phyloP scores from a whole-genome alignment of 2,329 filamentous ascomycete species.

The Phoma sp. region DNA sequence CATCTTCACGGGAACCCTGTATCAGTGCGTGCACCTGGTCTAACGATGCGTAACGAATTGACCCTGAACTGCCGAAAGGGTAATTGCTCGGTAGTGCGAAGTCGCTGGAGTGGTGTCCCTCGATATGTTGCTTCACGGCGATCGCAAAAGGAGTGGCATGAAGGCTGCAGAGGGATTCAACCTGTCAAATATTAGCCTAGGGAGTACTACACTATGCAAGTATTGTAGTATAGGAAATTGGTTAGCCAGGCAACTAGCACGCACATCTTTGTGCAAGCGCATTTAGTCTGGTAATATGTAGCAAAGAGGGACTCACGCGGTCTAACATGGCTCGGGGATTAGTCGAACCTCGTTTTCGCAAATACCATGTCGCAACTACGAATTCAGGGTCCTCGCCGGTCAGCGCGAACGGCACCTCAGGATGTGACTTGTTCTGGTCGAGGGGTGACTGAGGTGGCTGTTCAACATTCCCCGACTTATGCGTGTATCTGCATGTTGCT shows the following conservation, averaged over 20 bases:
- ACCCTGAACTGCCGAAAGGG: conserved; percentile 25
- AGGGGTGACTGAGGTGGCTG: not conserved
- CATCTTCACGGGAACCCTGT: conserved; percentile 1
- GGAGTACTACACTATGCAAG: not conserved
- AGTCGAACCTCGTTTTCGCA: conserved; percentile 25
- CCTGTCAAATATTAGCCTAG: conserved; percentile 6
- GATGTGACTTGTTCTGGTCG: not conserved
- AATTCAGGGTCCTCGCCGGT: conserved; percentile 24
- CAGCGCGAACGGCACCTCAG: conserved; percentile 8
- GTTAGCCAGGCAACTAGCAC: no score
- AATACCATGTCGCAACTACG: conserved; percentile 29
- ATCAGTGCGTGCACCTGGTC: conserved; percentile 18
- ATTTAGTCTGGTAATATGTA: not conserved
- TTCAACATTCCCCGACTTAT: no score
- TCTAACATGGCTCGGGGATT: conserved; percentile 24
- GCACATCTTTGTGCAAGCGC: no score
- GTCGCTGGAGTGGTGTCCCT: conserved; percentile 24
- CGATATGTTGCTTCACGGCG: conserved; percentile 22
- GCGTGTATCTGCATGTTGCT: conserved; percentile 24
- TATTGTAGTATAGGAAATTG: not conserved
- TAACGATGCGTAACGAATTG: conserved; percentile 22
- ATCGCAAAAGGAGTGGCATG: conserved; percentile 16
- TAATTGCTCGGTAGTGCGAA: conserved; percentile 30
- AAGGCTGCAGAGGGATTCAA: conserved; percentile 22
- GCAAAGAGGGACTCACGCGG: conserved; percentile 11